Evolutionary conservation across 23 red algal species (phyloP), one percentile per base, ranked within the genome.

Genomic region (Gracilaria vermiculophylla): DNA sequence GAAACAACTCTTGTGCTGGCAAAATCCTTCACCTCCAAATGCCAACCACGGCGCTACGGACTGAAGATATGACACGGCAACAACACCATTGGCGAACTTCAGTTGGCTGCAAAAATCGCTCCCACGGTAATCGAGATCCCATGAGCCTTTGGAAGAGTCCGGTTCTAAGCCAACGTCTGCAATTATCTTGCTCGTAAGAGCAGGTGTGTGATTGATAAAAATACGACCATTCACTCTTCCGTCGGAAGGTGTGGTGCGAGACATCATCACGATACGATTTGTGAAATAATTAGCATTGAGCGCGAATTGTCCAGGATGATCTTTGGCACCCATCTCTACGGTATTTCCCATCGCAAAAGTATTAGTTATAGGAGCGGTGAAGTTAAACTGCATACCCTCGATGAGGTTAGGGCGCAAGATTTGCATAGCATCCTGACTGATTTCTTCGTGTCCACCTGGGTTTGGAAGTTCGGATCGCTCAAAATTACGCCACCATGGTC

Each of bases 401-500:
- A 99, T 94, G 7, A 95, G 34, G 76, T 99, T 95, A 7, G 93
- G 97, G 24, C 93, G 93, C n/a, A 96, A 66, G 52, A 97, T 76
- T 41, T 81, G 54, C 34, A 61, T 96, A 16, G 96, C 96, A 37
- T 98, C 96, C 47, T 92, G 92, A 51, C 60, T 94, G 61, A 98
- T 87, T 34, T 98, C 96, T 60, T 98, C 96, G 72, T 98, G 94
- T 3, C 73, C 77, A 53, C 96, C 96, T 15, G 96, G 96, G 76
- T 98, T 98, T n/a, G 96, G 96, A 4, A 98, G 82, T 49, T 94
- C 86, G 1, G 96, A 94, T 27, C 95, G 95, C 61, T 94, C 85
- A 75, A 98, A 87, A 34, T 45, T 62, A 9, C 89, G 86, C 95
- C 95, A 98, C 91, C 91, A 98, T 23, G 80, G 53, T 10, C 51